A percentile compares a stretch with the other conserved stretches of the same genome.
These are phyloP conservation scores for Pulveroboletus sp. DNA, from an alignment of 1,284 basidiomycete genomes.

Conservation along the genomic window DNA sequence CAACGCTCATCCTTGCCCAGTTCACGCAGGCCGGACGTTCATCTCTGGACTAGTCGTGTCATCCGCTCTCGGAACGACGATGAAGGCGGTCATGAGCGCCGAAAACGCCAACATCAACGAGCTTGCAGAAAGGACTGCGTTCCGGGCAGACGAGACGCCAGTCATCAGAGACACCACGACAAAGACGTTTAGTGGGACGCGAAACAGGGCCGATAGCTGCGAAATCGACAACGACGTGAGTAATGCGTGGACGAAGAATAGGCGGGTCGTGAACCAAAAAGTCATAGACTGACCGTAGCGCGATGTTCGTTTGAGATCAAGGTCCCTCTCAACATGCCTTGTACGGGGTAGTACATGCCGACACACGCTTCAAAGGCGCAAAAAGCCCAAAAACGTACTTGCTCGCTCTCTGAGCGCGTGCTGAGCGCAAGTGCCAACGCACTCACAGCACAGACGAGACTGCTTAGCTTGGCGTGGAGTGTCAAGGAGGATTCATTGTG, in stretches of 20 bases:
- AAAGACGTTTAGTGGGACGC: constrained; percentile 73
- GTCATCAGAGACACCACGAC: constrained; percentile 71
- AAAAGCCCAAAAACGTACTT: constrained; percentile 68
- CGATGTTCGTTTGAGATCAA: constrained; percentile 73
- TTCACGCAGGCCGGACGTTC: constrained; percentile 23
- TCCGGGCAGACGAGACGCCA: constrained; percentile 65
- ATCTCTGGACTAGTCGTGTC: constrained; percentile 20
- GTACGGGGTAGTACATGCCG: constrained; percentile 76
- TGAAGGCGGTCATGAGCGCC: constrained; percentile 55
- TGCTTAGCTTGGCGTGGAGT: constrained; percentile 68
- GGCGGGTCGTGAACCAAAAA: neutral
- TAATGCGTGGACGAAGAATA: neutral
- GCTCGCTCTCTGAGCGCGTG: constrained; percentile 49
- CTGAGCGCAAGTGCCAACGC: constrained; percentile 58
- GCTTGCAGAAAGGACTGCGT: constrained; percentile 60
- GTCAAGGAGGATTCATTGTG: constrained; percentile 46
- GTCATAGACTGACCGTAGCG: constrained; percentile 59
- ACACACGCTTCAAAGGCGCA: constrained; percentile 75
- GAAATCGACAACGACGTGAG: neutral
- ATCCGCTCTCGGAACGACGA: constrained; percentile 43
- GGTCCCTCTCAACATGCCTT: constrained; percentile 71
- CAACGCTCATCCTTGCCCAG: no score
- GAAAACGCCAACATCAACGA: constrained; percentile 61
- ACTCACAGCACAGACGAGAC: constrained; percentile 59
- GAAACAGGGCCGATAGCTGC: constrained; percentile 69